A percentile compares a stretch with the other conserved stretches of the same genome.
phyloP scores from a whole-genome alignment of 2,329 filamentous ascomycete genomes.

The Cercospora berteroae region DNA sequence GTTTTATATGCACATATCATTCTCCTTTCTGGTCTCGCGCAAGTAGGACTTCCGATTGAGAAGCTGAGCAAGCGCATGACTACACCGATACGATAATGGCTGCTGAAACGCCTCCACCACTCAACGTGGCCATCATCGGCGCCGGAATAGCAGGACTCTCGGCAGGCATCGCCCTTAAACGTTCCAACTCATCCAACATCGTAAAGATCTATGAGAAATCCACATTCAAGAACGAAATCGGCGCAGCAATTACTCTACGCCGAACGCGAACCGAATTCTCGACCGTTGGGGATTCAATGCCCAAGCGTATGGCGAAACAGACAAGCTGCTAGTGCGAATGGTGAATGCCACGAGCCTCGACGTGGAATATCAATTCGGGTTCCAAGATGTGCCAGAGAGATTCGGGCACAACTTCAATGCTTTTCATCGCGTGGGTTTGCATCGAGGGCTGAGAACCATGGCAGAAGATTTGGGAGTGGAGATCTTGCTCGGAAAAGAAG shows the following conservation, averaged over 20 bases:
- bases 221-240: slow-evolving; percentile 42
- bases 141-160: slow-evolving; percentile 31
- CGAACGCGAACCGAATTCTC: slow-evolving; percentile 41
- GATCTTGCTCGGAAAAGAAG: slow-evolving; percentile 19
- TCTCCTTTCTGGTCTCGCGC: neutral
- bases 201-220: slow-evolving; percentile 31
- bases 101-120: neutral
- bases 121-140: slow-evolving; percentile 25
- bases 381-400: slow-evolving; percentile 10
- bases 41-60: neutral
- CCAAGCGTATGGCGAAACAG: slow-evolving; percentile 20
- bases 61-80: neutral
- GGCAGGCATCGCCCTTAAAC: slow-evolving; percentile 24
- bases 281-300: slow-evolving; percentile 39
- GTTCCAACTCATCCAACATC: slow-evolving; percentile 16
- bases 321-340: slow-evolving; percentile 10
- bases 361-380: slow-evolving; percentile 5
- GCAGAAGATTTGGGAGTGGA: slow-evolving; percentile 15
- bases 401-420: slow-evolving; percentile 23
- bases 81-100: neutral
- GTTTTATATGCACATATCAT: neutral
- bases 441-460: slow-evolving; percentile 19
- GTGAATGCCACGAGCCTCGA: slow-evolving; percentile 15
- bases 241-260: slow-evolving; percentile 45
- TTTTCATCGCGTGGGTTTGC: slow-evolving; percentile 28